phyloP scores from a whole-genome alignment of 352 stramenopile genomes.

The Aphanomyces stellatus region DNA sequence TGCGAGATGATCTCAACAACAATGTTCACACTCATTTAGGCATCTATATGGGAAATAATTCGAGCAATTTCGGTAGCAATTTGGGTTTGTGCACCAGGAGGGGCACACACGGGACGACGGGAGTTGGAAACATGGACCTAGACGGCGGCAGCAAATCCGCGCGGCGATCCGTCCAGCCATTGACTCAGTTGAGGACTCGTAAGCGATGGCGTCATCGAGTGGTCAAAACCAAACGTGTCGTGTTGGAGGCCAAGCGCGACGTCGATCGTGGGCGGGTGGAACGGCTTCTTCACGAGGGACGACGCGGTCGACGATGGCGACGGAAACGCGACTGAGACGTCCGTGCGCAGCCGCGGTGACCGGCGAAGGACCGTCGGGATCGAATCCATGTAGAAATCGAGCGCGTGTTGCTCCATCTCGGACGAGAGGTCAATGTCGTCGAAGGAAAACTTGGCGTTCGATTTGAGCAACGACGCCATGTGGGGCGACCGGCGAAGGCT shows the following conservation, averaged over 20 bases:
- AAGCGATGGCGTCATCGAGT: constrained; percentile 78
- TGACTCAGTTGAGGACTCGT: constrained; percentile 78
- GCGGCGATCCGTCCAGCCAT: constrained; percentile 74
- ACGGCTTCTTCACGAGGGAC: constrained; percentile 65
- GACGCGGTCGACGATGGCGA: constrained; percentile 34
- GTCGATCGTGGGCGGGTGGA: constrained; percentile 62
- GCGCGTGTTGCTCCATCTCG: constrained; percentile 56
- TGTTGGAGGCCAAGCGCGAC: constrained; percentile 52
- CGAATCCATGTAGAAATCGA: constrained; percentile 42
- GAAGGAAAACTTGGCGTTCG: constrained; percentile 77
- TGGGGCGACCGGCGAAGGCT: constrained; percentile 65
- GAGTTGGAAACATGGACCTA: too few species aligned
- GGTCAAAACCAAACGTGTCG: constrained; percentile 79
- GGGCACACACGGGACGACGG: too few species aligned
- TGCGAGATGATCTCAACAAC: not conserved
- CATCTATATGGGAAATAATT: not conserved
- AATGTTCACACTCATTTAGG: not conserved
- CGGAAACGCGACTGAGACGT: constrained; percentile 79
- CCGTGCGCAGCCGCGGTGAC: constrained; percentile 66
- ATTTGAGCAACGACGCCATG: constrained; percentile 68
- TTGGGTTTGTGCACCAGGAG: too few species aligned
- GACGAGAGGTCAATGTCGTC: constrained; percentile 68
- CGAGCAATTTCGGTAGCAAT: too few species aligned
- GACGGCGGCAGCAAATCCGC: constrained; percentile 73
- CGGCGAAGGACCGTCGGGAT: constrained; percentile 35